Percentiles rank a stretch among this genome's conserved stretches.
Conservation (phyloP, 2,329 filamentous ascomycete genomes). For the Xylaria polymorpha region DNA sequence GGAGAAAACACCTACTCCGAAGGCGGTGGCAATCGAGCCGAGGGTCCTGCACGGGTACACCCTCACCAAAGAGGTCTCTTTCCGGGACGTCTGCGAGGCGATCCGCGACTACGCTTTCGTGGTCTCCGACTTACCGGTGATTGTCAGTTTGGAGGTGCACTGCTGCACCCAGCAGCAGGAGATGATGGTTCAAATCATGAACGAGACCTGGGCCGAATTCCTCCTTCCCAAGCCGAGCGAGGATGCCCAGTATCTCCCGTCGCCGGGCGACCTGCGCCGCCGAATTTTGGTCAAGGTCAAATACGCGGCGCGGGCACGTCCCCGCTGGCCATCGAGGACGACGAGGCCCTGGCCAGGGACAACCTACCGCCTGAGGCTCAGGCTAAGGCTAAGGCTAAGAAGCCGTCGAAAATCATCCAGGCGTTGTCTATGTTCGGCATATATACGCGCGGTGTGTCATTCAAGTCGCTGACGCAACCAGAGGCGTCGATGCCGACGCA, state of each 20-base stretch:
- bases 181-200: conserved; percentile 93
- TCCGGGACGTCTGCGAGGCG: conserved; percentile 84
- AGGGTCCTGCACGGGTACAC: conserved; percentile 90
- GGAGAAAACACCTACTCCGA: conserved; percentile 44
- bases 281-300: conserved; percentile 91
- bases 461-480: conserved; percentile 80
- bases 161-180: conserved; percentile 83
- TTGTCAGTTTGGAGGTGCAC: conserved; percentile 94
- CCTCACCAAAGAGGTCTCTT: conserved; percentile 86
- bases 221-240: conserved; percentile 69
- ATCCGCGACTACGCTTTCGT: conserved; percentile 84
- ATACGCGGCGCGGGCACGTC: conserved; percentile 61
- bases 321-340: conserved; percentile 47
- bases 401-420: conserved; percentile 73
- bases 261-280: conserved; percentile 74
- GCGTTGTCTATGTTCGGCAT: conserved; percentile 80
- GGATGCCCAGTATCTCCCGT: conserved; percentile 66
- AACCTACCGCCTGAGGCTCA: conserved; percentile 49
- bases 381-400: conserved; percentile 48
- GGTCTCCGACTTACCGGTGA: conserved; percentile 82
- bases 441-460: conserved; percentile 85
- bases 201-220: conserved; percentile 80
- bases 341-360: conserved; percentile 39
- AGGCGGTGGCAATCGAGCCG: conserved; percentile 68
- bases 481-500: conserved; percentile 73